Base-by-base conservation (phyloP, 306 rosid species). In the Trifolium pratense region DNA sequence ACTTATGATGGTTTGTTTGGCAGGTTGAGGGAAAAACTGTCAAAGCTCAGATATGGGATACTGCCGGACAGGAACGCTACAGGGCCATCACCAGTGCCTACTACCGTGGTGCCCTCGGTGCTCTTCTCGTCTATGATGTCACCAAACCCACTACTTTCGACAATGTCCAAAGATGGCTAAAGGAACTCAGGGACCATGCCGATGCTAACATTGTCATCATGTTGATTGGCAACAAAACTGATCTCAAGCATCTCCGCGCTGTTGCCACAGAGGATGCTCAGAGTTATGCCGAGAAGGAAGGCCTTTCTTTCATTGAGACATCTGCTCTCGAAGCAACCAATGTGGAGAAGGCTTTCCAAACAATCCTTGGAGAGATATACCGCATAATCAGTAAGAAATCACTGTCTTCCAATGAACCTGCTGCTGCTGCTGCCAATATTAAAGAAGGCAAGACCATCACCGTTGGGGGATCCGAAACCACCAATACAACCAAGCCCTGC, bases 1-100 rank as follows among this genome's bases (percentile, higher is more conserved):
- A n/a, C n/a, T n/a, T n/a, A n/a, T 51, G 57, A 3, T 45, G n/a
- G 62, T 12, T 56, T 3, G 58, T 25, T 37, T 53, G 5, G 52
- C 72, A 93, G 98, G 98, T 94, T 11, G 98, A 93, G 79, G 97
- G 96, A 79, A 87, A 91, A 83, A 93, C 87, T 2, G 88, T 93
- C 63, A 93, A 93, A 71, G 87, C 98, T 76, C 98, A 93, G 73
- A 93, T 93, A 85, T 93, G 98, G 98, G 98, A 93, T 53, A 93
- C 97, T 0, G 98, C 98, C 0, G 98, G 97, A 49, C 98, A 93
- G 87, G 98, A 93, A 82, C 87, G 98, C 7, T 91, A 93, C 80
- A 86, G 96, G 53, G 98, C 98, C 8, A 93, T 93, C 26, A 93
- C 97, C 0, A 89, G 96, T 69, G 98, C 98, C 29, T 93, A 93